Evolutionary conservation across 2,329 filamentous ascomycete species (phyloP), one percentile per base, ranked within the genome.

Genomic region (Paradendryphiella salina): DNA sequence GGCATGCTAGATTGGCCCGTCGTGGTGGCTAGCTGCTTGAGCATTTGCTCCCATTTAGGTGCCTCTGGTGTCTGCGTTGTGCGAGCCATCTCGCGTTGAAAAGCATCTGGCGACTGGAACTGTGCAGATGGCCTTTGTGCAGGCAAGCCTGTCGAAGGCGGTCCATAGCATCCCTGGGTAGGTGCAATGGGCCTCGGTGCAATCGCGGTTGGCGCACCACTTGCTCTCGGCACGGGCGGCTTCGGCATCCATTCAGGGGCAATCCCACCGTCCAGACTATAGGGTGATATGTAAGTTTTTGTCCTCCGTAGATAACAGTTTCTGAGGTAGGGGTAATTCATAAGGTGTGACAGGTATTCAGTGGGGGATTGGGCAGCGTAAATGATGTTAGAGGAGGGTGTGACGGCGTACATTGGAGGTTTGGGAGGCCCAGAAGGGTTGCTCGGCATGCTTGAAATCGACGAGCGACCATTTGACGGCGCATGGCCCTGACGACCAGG

Each of bases 221-320:
- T 44, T 31, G 52, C 31, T 37, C 38, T 39, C 13, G 47, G 40
- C 10, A 26, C 39, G 9, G 58, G 41, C 13, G 56, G 56, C 44
- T 65, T 61, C 7, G 73, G 71, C 61, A 68, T 70, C 64, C 74
- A 78, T 46, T 73, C 70, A 11, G 71, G 57, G 20, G 73, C 64
- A 50, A 76, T 76, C 33, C 73, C 74, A 50, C 73, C 73, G 53
- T 71, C 71, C 43, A 69, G 69, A 57, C 73, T 70, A 61, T 78
- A 79, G 50, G 77, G 77, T 55, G 76, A 78, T 46, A 75, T 71
- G 66, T 79, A 78, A 64, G 72, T 72, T 63, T 75, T 74, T 56
- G 73, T 72, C 64, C 74, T 69, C 52, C 76, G 69, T 41, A 75
- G 71, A 61, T 74, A 77, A 46, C 73, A 73, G 54, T 77, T 77